A percentile compares a stretch with the other conserved stretches of the same genome.
These are phyloP conservation scores for Aspergillus saccharolyticus DNA, from an alignment of 495 filamentous ascomycete species.

Conservation along the genomic window DNA sequence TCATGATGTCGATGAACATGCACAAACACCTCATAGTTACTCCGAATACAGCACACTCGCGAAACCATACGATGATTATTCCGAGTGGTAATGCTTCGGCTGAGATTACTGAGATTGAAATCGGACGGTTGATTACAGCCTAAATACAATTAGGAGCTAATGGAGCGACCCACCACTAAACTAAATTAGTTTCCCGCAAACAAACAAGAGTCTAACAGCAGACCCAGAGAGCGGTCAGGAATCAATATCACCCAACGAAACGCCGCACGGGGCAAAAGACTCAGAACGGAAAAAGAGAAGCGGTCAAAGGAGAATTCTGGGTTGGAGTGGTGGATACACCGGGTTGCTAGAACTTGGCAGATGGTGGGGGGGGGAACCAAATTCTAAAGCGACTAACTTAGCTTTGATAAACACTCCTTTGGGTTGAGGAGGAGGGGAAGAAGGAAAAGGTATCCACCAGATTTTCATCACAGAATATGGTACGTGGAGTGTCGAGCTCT, in stretches of 20 bases:
- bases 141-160: not conserved
- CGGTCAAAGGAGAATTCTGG: conserved; percentile 1
- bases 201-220: no score
- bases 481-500: no score
- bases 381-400: not conserved
- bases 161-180: not conserved
- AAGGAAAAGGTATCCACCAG: not conserved
- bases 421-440: no score
- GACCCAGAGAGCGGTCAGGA: no score
- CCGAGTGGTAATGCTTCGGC: no score
- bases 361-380: not conserved
- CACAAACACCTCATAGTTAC: no score
- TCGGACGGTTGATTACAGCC: not conserved
- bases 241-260: not conserved
- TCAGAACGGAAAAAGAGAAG: not conserved
- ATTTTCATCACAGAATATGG: not conserved
- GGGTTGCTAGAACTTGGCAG: not conserved
- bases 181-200: no score
- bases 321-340: not conserved
- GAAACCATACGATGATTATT: no score
- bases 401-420: not conserved
- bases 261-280: not conserved
- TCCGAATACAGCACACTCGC: no score
- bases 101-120: not conserved
- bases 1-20: no score